A percentile compares a stretch with the other conserved stretches of the same genome.
These are phyloP conservation scores for Ophiostoma novo-ulmi DNA, from an alignment of 2,329 filamentous ascomycete genomes.

Conservation along the genomic window DNA sequence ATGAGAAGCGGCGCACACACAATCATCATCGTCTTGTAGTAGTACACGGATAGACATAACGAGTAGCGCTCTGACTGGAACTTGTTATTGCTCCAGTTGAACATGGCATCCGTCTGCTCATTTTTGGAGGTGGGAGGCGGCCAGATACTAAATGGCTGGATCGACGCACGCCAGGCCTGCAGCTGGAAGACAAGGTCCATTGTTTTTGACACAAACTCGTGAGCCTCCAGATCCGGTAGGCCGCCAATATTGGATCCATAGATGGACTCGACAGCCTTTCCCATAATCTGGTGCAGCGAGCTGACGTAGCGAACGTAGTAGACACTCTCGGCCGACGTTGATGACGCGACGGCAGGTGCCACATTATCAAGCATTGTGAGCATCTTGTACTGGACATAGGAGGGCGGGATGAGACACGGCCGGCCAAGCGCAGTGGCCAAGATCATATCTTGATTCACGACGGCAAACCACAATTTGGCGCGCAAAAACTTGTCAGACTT, in stretches of 20 bases:
- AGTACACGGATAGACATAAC: conserved; percentile 26
- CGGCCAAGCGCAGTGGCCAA: background rate
- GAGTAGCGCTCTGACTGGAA: background rate
- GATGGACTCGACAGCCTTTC: background rate
- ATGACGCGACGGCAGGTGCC: background rate
- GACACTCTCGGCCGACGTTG: background rate
- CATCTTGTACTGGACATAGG: background rate
- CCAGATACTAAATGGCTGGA: background rate
- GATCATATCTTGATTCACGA: background rate
- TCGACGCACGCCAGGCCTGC: background rate
- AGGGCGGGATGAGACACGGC: background rate
- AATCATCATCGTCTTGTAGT: conserved; percentile 25
- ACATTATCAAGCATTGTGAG: background rate
- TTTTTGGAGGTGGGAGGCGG: background rate
- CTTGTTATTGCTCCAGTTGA: background rate
- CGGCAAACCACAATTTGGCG: background rate
- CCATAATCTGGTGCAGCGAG: background rate
- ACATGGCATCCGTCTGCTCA: background rate
- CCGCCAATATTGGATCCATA: background rate
- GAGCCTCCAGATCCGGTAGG: background rate
- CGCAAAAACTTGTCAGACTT: background rate
- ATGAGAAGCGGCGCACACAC: conserved; percentile 23
- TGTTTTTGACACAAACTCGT: background rate
- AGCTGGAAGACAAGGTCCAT: background rate
- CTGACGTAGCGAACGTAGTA: background rate